Evolutionary conservation across 371 early-diverging fungal species (phyloP), one percentile per base, ranked within the genome.

Genomic region (Apophysomyces variabilis): DNA sequence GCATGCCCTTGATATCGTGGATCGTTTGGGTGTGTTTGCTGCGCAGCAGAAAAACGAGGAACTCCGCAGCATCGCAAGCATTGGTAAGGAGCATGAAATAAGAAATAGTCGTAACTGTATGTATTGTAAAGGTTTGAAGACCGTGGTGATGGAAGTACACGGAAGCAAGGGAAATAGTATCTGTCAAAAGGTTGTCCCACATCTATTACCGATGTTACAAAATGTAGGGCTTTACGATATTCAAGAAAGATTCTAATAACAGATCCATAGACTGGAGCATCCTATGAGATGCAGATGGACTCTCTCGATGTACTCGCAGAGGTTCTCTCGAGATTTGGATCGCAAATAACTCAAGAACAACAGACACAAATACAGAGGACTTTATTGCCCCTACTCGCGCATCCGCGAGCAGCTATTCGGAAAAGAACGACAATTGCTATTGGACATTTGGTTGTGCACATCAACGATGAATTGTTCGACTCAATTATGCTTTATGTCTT

Each of bases 261-360:
- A 38, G 11, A 16, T 7, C 21, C 35, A 43, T 73, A 82, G 81
- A 36, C 66, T 18, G 72, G 78, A 60, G 74, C 84, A n/a, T 73
- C 88, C 3, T 87, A 90, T 59, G 91, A 92, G 64, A 88, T 89
- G 64, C 89, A 91, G 70, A 84, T 93, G 77, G 96, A 96, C 71
- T 80, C 90, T 3, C 77, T 96, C 62, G 95, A 95, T 69, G 87
- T 93, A 46, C 79, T 97, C n/a, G 80, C 90, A 9, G 96, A 96
- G 57, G 74, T 96, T 3, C 76, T 96, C 18, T 68, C 82, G 65
- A 86, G 92, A 38, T 94, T 93, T 68, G 95, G 95, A n/a, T 67
- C 74, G 39, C 78, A 84, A 57, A 62, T 88, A 1, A 70, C 85
- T 4, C 67, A 82, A 8, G 81, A 83, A 26, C 72, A 79, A 9